Conservation (phyloP, 441 rosid species). For the Cnidoscolus chayamansa region DNA sequence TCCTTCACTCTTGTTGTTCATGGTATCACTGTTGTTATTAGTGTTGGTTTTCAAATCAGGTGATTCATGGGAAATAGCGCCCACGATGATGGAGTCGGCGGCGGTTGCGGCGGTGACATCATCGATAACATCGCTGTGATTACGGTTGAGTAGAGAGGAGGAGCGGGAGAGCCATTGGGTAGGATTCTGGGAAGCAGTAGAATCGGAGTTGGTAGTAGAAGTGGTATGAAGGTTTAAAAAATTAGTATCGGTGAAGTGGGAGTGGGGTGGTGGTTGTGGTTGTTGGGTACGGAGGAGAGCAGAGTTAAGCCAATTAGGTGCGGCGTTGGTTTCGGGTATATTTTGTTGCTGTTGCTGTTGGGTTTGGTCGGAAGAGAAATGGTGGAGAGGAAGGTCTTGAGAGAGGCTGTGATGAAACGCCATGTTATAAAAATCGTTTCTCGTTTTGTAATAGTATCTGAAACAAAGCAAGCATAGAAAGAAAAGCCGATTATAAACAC, state of each 20-base stretch:
- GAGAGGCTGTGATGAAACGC: constrained; percentile 78
- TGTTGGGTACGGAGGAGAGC: constrained; percentile 72
- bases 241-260: constrained; percentile 55
- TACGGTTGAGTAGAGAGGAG: constrained; percentile 39
- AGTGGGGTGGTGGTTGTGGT: constrained; percentile 28
- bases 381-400: constrained; percentile 77
- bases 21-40: constrained; percentile 32
- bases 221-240: constrained; percentile 72
- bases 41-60: constrained; percentile 40
- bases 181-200: constrained; percentile 38
- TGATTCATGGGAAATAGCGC: constrained; percentile 39
- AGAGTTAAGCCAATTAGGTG: constrained; percentile 83
- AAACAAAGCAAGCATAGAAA: neutral
- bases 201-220: constrained; percentile 42
- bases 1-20: constrained; percentile 44
- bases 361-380: constrained; percentile 48
- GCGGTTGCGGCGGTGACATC: constrained; percentile 39
- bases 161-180: constrained; percentile 68
- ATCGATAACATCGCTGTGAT: constrained; percentile 62
- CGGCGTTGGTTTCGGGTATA: constrained; percentile 37
- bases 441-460: neutral
- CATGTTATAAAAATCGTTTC: constrained; percentile 34
- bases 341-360: constrained; percentile 40
- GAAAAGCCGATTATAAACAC: constrained; percentile 7
- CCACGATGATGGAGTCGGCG: constrained; percentile 42